phyloP scores from a whole-genome alignment of 768 basidiomycete genomes.

The Tephrocybe sp. region DNA sequence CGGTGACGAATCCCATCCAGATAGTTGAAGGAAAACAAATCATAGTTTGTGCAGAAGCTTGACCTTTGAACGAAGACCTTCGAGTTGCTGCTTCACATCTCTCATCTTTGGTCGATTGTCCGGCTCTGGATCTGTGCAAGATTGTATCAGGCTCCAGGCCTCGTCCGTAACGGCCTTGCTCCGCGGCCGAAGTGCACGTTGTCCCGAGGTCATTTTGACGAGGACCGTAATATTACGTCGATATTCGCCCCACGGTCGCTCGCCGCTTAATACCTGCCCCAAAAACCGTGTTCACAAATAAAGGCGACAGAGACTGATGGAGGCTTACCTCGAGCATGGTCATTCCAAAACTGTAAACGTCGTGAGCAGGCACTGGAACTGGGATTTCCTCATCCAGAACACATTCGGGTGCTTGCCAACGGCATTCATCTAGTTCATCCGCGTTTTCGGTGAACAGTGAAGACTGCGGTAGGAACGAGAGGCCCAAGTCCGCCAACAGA shows the following conservation, averaged over 20 bases:
- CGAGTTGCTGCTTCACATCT: no score
- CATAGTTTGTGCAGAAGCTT: no score
- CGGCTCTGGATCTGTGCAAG: no score
- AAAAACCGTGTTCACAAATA: background rate
- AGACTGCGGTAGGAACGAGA: constrained; percentile 12
- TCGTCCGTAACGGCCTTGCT: constrained; percentile 12
- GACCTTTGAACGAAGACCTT: no score
- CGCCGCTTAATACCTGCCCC: constrained; percentile 4
- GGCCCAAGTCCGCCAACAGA: constrained; percentile 22
- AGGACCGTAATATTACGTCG: constrained; percentile 1
- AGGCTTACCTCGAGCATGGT: constrained; percentile 24
- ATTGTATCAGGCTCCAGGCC: no score
- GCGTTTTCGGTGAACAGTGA: constrained; percentile 3
- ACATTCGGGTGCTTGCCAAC: constrained; percentile 28
- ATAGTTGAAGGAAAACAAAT: no score
- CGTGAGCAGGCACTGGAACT: constrained; percentile 6
- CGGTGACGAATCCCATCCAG: no score
- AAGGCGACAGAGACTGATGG: background rate
- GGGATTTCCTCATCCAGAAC: constrained; percentile 8
- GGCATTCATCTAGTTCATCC: constrained; percentile 4
- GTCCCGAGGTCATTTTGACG: background rate
- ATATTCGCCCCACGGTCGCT: constrained; percentile 5
- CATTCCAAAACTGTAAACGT: constrained; percentile 27
- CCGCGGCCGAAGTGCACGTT: constrained; percentile 10
- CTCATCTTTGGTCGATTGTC: no score